Evolutionary conservation across 2,329 filamentous ascomycete species (phyloP).

Genomic region (Xylaria arbuscula): DNA sequence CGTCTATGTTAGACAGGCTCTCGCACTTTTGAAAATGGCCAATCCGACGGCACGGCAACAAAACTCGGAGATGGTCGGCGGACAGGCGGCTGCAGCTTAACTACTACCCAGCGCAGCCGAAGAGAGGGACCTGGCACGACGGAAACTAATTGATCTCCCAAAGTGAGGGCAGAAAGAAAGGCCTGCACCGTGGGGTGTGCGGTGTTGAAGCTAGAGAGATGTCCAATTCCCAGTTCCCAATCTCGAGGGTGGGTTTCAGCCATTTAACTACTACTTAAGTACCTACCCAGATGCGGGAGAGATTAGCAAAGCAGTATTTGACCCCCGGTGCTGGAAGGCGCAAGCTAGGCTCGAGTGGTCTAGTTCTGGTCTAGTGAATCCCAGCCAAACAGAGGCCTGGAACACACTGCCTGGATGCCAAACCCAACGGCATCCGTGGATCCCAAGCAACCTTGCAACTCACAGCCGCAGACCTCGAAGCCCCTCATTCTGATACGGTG

Average conservation of each 20-base stretch:
- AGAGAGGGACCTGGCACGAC: slow-evolving; percentile 9
- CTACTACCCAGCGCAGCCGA: neutral
- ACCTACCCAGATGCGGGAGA: slow-evolving; percentile 22
- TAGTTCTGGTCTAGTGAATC: slow-evolving; percentile 22
- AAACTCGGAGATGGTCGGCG: slow-evolving; percentile 17
- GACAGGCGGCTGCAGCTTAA: slow-evolving; percentile 9
- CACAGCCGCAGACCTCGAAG: neutral
- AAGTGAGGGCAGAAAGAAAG: slow-evolving; percentile 1
- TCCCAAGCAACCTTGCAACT: neutral
- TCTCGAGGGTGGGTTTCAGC: slow-evolving; percentile 23
- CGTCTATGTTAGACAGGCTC: slow-evolving; percentile 3
- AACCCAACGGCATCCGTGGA: slow-evolving; percentile 27
- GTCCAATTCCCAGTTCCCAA: slow-evolving; percentile 9
- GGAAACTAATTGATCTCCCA: slow-evolving; percentile 10
- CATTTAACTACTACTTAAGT: slow-evolving; percentile 28
- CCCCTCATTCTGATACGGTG: neutral
- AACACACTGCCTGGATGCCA: slow-evolving; percentile 1
- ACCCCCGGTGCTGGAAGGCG: slow-evolving; percentile 9
- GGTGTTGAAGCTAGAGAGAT: slow-evolving; percentile 24
- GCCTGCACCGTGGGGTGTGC: neutral
- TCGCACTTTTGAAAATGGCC: neutral
- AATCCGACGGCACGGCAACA: slow-evolving; percentile 15
- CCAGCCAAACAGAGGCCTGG: neutral
- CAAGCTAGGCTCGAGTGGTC: slow-evolving; percentile 20
- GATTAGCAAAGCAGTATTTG: slow-evolving; percentile 22